These are phyloP conservation scores for Begonia masoniana DNA, from an alignment of 306 rosid species.

Conservation along the genomic window DNA sequence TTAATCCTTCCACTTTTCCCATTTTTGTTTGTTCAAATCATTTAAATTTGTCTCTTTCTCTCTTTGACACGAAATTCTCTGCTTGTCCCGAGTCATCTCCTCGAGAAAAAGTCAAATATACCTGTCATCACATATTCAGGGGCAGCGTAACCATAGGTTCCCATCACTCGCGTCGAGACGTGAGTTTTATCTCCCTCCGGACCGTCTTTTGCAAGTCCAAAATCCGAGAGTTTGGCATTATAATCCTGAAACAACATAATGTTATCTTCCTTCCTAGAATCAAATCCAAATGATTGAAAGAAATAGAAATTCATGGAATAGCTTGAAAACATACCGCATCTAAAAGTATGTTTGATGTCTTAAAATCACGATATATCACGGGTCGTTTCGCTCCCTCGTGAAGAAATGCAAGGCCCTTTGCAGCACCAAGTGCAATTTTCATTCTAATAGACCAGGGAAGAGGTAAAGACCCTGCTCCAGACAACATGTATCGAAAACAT, in stretches of 20 bases:
- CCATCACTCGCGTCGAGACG: slow-evolving; percentile 95
- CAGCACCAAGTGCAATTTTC: slow-evolving; percentile 95
- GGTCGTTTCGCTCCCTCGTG: slow-evolving; percentile 82
- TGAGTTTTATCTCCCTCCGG: slow-evolving; percentile 94
- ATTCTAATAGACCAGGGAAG: slow-evolving; percentile 97
- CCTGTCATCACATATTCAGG: slow-evolving; percentile 99
- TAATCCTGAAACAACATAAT: slow-evolving; percentile 47
- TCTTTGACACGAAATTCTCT: too few species aligned
- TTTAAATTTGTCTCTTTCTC: neutral
- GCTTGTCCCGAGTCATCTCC: too few species aligned
- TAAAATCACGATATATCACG: slow-evolving; percentile 90
- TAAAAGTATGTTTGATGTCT: slow-evolving; percentile 85
- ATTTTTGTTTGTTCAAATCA: too few species aligned
- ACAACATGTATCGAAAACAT: slow-evolving; percentile 2
- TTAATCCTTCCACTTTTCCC: slow-evolving; percentile 1
- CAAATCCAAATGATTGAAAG: slow-evolving; percentile 5
- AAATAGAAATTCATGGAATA: neutral
- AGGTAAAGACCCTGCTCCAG: slow-evolving; percentile 80
- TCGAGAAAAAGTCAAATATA: slow-evolving; percentile 4
- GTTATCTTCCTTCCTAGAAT: slow-evolving; percentile 6
- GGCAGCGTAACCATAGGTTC: slow-evolving; percentile 96
- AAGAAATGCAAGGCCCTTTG: slow-evolving; percentile 92
- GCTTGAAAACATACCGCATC: slow-evolving; percentile 58
- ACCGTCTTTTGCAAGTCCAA: slow-evolving; percentile 96
- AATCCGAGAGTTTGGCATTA: slow-evolving; percentile 90